A percentile compares a stretch with the other conserved stretches of the same genome.
These are phyloP conservation scores for Tolypocladium cylindrosporum DNA, from an alignment of 2,329 filamentous ascomycete species.

Conservation along the genomic window DNA sequence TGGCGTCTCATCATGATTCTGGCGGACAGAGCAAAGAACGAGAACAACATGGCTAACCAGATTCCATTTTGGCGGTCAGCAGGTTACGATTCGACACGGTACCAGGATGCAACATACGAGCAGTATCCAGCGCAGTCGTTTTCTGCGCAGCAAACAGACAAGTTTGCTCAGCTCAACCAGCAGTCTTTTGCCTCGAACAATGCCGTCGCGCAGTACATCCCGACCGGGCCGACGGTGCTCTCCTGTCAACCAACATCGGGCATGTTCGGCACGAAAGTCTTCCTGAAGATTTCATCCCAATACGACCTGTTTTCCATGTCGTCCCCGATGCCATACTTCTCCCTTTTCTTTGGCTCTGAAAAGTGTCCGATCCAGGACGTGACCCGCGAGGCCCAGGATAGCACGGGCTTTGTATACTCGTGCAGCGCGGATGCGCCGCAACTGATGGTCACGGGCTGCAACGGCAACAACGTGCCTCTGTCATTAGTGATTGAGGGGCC, in stretches of 20 bases:
- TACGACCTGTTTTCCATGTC: conserved; percentile 59
- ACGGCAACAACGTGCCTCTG: conserved; percentile 41
- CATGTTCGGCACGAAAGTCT: conserved; percentile 57
- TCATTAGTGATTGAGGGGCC: conserved; percentile 41
- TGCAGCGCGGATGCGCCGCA: conserved; percentile 64
- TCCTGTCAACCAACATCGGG: conserved; percentile 64
- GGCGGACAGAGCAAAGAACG: background rate
- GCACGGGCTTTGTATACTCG: conserved; percentile 57
- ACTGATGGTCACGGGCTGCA: conserved; percentile 38
- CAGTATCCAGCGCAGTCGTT: conserved; percentile 40
- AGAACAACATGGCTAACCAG: background rate
- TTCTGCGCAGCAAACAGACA: conserved; percentile 36
- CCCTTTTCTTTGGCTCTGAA: conserved; percentile 68
- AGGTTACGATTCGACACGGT: conserved; percentile 53
- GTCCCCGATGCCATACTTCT: conserved; percentile 46
- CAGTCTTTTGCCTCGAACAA: conserved; percentile 51
- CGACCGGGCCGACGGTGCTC: conserved; percentile 49
- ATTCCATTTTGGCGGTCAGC: conserved; percentile 1
- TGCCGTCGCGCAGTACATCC: conserved; percentile 57
- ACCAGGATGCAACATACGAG: conserved; percentile 46
- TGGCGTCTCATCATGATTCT: background rate
- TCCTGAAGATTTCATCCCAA: conserved; percentile 63
- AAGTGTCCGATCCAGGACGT: conserved; percentile 53
- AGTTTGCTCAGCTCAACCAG: conserved; percentile 42
- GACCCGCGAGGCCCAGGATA: conserved; percentile 48